Percentiles rank a stretch among this genome's conserved stretches.
phyloP scores from a whole-genome alignment of 768 basidiomycete genomes.

The Pleurotus ostreatus region DNA sequence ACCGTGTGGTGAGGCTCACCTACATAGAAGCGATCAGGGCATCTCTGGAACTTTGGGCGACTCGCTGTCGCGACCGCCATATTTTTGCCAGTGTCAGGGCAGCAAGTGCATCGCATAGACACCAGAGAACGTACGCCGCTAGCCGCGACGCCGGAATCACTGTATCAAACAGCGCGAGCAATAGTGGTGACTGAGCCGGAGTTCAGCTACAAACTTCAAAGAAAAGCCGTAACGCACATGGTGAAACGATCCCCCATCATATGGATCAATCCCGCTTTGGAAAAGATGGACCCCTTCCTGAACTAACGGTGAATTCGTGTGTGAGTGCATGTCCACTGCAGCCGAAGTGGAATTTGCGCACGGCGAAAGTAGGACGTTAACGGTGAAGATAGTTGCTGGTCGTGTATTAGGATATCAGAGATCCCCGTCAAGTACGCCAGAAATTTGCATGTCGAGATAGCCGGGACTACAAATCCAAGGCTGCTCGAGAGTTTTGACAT shows the following conservation, averaged over 20 bases:
- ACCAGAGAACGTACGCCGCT: conserved; percentile 62
- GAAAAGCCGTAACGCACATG: conserved; percentile 55
- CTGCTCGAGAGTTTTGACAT: background rate
- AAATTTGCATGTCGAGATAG: background rate
- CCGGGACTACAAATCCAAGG: background rate
- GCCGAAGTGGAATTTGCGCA: conserved; percentile 33
- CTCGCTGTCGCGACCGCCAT: conserved; percentile 60
- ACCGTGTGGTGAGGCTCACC: conserved; percentile 21
- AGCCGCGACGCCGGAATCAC: conserved; percentile 51
- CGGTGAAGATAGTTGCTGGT: conserved; percentile 79
- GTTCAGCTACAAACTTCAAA: background rate
- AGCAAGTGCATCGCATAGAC: conserved; percentile 57
- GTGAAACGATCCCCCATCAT: conserved; percentile 79
- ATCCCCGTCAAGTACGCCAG: background rate
- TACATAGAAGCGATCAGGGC: conserved; percentile 63
- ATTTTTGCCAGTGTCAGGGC: conserved; percentile 67
- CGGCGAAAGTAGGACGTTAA: conserved; percentile 75
- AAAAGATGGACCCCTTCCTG: conserved; percentile 87
- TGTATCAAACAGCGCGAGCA: conserved; percentile 72
- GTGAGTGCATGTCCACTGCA: conserved; percentile 7
- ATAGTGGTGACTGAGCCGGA: conserved; percentile 68
- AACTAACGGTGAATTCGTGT: conserved; percentile 44
- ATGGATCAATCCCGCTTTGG: conserved; percentile 76
- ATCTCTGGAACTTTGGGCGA: conserved; percentile 47
- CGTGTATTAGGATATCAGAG: conserved; percentile 23